Conservation (phyloP, 1,139 yeast genomes). For the Yamadazyma conglobata region DNA sequence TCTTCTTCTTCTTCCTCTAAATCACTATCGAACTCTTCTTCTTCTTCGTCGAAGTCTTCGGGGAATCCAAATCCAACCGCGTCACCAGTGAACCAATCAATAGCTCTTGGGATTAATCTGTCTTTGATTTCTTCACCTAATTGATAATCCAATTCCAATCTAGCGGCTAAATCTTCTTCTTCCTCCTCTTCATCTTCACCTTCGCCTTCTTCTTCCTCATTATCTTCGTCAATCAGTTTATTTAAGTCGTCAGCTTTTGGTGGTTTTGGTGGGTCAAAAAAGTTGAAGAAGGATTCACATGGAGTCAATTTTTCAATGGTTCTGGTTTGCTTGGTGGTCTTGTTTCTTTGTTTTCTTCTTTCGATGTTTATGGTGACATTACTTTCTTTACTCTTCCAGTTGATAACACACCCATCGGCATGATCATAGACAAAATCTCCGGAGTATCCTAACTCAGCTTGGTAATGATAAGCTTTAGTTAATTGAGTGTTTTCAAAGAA, state of each 20-base stretch:
- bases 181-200: constrained; percentile 49
- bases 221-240: constrained; percentile 37
- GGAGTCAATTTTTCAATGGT: constrained; percentile 94
- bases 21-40: constrained; percentile 49
- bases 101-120: constrained; percentile 90
- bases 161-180: constrained; percentile 74
- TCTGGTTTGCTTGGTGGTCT: constrained; percentile 95
- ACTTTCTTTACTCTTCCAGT: constrained; percentile 77
- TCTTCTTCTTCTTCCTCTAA: constrained; percentile 39
- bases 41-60: constrained; percentile 44
- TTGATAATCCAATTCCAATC: constrained; percentile 89
- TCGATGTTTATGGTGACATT: constrained; percentile 86
- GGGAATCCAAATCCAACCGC: constrained; percentile 66
- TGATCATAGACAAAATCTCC: constrained; percentile 97
- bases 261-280: constrained; percentile 89
- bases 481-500: constrained; percentile 70
- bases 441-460: constrained; percentile 88
- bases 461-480: constrained; percentile 88
- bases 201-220: constrained; percentile 29
- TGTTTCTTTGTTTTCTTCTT: constrained; percentile 96
- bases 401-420: constrained; percentile 85
- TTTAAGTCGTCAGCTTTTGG: constrained; percentile 45
- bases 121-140: constrained; percentile 96
- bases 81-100: constrained; percentile 97
- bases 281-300: constrained; percentile 89